Percentiles rank a stretch among this genome's conserved stretches.
These are phyloP conservation scores for Isatis tinctoria DNA, from an alignment of 345 rosid species.

Conservation along the genomic window DNA sequence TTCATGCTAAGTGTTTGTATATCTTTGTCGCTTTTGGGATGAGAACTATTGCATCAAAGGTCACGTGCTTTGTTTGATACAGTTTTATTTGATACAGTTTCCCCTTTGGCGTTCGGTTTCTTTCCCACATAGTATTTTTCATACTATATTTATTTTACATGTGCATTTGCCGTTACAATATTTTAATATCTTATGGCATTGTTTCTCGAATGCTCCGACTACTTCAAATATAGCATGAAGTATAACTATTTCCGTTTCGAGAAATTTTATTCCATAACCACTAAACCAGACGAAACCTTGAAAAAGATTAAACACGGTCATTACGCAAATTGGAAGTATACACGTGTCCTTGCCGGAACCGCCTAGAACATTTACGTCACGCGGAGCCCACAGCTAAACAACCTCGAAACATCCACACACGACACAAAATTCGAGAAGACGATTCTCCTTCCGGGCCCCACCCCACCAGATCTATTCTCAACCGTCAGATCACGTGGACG, in stretches of 20 bases:
- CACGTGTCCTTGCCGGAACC: constrained; percentile 49
- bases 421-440: background rate
- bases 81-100: too few species aligned
- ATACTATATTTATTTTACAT: background rate
- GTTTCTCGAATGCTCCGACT: background rate
- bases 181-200: background rate
- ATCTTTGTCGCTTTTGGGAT: background rate
- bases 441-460: constrained; percentile 7
- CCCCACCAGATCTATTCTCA: constrained; percentile 13
- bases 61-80: too few species aligned
- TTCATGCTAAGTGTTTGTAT: background rate
- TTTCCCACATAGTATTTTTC: background rate
- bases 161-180: too few species aligned
- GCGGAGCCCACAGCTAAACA: constrained; percentile 9
- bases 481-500: constrained; percentile 37
- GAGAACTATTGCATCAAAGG: background rate
- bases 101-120: background rate
- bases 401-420: constrained; percentile 24
- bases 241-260: background rate
- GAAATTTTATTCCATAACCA: background rate
- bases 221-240: background rate
- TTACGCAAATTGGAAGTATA: background rate
- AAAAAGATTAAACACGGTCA: background rate
- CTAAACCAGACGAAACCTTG: background rate
- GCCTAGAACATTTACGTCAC: constrained; percentile 19